These are phyloP conservation scores for Metarhizium brunneum DNA, from an alignment of 2,329 filamentous ascomycete species.

Conservation along the genomic window DNA sequence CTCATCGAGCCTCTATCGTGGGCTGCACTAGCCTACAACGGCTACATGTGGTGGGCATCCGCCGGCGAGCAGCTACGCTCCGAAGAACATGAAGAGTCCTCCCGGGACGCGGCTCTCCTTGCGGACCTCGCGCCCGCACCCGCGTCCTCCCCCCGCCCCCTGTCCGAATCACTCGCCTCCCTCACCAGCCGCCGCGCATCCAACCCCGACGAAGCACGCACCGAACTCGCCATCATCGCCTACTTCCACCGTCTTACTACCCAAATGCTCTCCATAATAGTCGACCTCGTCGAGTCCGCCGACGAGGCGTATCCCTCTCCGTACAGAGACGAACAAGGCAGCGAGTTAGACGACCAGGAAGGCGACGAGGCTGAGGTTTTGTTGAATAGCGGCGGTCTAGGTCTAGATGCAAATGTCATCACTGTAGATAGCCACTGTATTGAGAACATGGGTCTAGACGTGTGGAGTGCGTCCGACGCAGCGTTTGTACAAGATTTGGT, in stretches of 20 bases:
- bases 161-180: constrained; percentile 36
- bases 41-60: constrained; percentile 87
- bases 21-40: constrained; percentile 68
- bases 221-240: constrained; percentile 65
- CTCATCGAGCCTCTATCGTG: constrained; percentile 56
- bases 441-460: constrained; percentile 64
- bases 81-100: constrained; percentile 49
- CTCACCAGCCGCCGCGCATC: constrained; percentile 26
- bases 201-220: constrained; percentile 33
- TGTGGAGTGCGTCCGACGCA: constrained; percentile 65
- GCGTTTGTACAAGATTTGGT: constrained; percentile 56
- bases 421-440: constrained; percentile 56
- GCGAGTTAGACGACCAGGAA: constrained; percentile 14
- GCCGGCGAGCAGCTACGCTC: constrained; percentile 62
- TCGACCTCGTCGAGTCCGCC: constrained; percentile 46
- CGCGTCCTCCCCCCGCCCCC: constrained; percentile 19
- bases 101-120: constrained; percentile 45
- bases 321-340: constrained; percentile 27
- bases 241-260: constrained; percentile 74
- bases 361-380: constrained; percentile 12
- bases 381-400: constrained; percentile 15
- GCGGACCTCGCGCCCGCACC: constrained; percentile 36
- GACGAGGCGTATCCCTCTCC: constrained; percentile 31
- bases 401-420: constrained; percentile 32
- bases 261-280: constrained; percentile 52